Evolutionary conservation across 2,329 filamentous ascomycete genomes (phyloP).

Genomic region (Botrytis medusae): DNA sequence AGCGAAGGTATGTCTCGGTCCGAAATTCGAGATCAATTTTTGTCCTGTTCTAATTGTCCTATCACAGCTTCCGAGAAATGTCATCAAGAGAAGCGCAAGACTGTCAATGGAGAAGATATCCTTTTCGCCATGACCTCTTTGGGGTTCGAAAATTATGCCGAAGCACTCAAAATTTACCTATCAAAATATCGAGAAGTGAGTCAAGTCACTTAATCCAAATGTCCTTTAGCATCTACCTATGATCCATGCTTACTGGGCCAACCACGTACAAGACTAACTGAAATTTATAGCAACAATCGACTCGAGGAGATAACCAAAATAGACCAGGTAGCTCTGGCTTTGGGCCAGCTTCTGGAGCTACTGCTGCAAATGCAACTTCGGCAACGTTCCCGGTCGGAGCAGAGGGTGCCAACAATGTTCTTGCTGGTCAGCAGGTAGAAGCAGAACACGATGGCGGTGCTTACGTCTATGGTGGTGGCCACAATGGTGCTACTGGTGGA

Average conservation of each 20-base stretch:
- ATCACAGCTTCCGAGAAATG: slow-evolving; percentile 92
- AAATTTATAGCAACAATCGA: slow-evolving; percentile 56
- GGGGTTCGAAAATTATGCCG: slow-evolving; percentile 97
- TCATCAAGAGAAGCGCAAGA: slow-evolving; percentile 98
- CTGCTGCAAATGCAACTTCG: slow-evolving; percentile 40
- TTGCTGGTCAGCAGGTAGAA: slow-evolving; percentile 38
- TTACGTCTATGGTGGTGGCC: slow-evolving; percentile 49
- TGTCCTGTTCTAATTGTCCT: slow-evolving; percentile 29
- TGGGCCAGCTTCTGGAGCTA: slow-evolving; percentile 44
- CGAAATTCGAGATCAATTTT: slow-evolving; percentile 17
- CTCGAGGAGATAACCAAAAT: slow-evolving; percentile 59
- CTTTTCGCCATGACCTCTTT: slow-evolving; percentile 98
- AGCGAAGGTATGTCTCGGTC: slow-evolving; percentile 76
- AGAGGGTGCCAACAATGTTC: slow-evolving; percentile 40
- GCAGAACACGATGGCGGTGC: slow-evolving; percentile 41
- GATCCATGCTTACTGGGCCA: slow-evolving; percentile 18
- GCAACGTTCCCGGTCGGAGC: slow-evolving; percentile 37
- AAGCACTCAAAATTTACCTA: slow-evolving; percentile 96
- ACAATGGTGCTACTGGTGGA: slow-evolving; percentile 52
- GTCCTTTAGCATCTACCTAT: slow-evolving; percentile 17
- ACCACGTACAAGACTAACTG: slow-evolving; percentile 19
- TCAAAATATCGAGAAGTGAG: slow-evolving; percentile 97
- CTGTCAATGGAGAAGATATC: slow-evolving; percentile 97
- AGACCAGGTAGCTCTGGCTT: slow-evolving; percentile 56
- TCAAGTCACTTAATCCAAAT: slow-evolving; percentile 32